These are phyloP conservation scores for Lentinula lateritia DNA, from an alignment of 768 basidiomycete species.

Conservation along the genomic window DNA sequence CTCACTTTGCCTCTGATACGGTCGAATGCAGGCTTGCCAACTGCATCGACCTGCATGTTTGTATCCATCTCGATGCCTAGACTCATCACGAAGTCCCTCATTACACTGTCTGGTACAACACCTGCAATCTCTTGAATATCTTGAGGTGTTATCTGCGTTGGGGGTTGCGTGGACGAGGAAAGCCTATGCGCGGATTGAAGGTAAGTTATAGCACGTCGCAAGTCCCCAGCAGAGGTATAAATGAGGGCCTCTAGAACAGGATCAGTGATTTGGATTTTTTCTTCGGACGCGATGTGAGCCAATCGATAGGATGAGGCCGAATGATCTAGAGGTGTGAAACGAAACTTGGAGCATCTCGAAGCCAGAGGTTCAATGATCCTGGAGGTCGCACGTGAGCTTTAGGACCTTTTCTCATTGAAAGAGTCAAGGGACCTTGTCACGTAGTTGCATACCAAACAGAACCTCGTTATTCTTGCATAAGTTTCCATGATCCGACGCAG, in stretches of 20 bases:
- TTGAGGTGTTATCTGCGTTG: conserved; percentile 62
- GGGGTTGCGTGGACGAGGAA: conserved; percentile 66
- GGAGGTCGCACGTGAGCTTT: neutral
- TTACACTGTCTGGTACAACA: conserved; percentile 74
- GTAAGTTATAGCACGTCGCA: conserved; percentile 96
- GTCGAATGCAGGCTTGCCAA: conserved; percentile 46
- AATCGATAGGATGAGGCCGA: conserved; percentile 72
- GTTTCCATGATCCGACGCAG: conserved; percentile 99
- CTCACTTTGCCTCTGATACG: conserved; percentile 68
- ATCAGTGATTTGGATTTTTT: conserved; percentile 54
- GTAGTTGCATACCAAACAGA: conserved; percentile 98
- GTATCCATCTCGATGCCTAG: conserved; percentile 66
- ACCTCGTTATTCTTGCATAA: conserved; percentile 94
- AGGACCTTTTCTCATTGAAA: neutral
- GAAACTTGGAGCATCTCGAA: conserved; percentile 98
- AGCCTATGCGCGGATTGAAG: conserved; percentile 93
- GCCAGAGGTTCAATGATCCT: conserved; percentile 99
- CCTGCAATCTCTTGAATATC: conserved; percentile 98
- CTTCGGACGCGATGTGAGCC: conserved; percentile 71
- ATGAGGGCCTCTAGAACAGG: conserved; percentile 72
- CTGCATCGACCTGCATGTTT: conserved; percentile 45
- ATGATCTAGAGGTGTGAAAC: conserved; percentile 89
- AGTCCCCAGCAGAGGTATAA: conserved; percentile 80
- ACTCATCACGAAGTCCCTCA: conserved; percentile 61
- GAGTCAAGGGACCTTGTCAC: conserved; percentile 73